phyloP scores from a whole-genome alignment of 306 rosid genomes.

The Trifolium pratense region DNA sequence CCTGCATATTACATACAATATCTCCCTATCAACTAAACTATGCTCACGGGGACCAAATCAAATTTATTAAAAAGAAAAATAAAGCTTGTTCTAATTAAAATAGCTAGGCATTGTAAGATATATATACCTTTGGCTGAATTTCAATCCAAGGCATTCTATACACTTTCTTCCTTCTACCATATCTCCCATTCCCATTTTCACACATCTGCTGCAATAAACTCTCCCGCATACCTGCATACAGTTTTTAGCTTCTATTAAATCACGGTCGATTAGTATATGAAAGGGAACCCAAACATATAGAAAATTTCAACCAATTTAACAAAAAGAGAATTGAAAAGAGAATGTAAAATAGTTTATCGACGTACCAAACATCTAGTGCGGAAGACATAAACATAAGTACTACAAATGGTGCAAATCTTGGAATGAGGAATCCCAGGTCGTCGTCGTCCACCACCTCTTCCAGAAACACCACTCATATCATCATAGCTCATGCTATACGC shows the following conservation, averaged over 20 bases:
- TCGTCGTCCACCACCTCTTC: constrained; percentile 41
- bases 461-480: constrained; percentile 49
- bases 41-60: too few relatives aligned
- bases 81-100: not conserved
- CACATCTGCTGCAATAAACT: constrained; percentile 79
- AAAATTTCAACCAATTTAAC: not conserved
- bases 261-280: not conserved
- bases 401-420: constrained; percentile 72
- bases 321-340: not conserved
- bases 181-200: constrained; percentile 77
- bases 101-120: not conserved
- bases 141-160: constrained; percentile 71
- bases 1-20: too few relatives aligned
- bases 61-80: too few relatives aligned
- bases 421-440: constrained; percentile 84
- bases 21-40: too few relatives aligned
- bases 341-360: not conserved
- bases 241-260: too few relatives aligned
- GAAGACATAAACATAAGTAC: constrained; percentile 60
- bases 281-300: not conserved
- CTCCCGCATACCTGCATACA: constrained; percentile 75
- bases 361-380: constrained; percentile 75
- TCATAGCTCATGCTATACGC: constrained; percentile 41
- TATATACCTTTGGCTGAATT: constrained; percentile 84
- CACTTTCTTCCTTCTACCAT: constrained; percentile 94